Evolutionary conservation across 2,329 filamentous ascomycete genomes (phyloP).

Genomic region (Trichothecium sympodiale): DNA sequence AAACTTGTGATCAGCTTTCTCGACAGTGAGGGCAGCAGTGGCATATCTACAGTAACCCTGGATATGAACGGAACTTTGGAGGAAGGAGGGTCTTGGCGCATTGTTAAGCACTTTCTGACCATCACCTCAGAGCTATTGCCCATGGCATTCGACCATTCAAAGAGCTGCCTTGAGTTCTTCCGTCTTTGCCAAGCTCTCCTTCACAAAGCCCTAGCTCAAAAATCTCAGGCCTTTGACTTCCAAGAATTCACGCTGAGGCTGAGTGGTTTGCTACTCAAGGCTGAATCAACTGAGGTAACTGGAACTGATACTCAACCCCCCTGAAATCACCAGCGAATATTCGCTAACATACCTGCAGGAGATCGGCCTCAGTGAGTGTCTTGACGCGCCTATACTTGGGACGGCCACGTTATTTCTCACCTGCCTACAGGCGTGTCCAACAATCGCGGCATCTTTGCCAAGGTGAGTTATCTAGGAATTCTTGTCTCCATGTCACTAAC

Average conservation of each 20-base stretch:
- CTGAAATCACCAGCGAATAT: no score
- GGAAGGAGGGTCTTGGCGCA: neutral
- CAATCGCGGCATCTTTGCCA: constrained; percentile 13
- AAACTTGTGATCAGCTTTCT: no score
- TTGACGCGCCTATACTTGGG: constrained; percentile 18
- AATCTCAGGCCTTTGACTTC: neutral
- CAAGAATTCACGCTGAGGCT: constrained; percentile 5
- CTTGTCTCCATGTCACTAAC: constrained; percentile 5
- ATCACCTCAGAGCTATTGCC: constrained; percentile 17
- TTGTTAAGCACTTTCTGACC: constrained; percentile 5
- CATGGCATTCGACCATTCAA: constrained; percentile 12
- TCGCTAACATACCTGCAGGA: constrained; percentile 10
- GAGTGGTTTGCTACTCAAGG: constrained; percentile 21
- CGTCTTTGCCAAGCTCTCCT: neutral
- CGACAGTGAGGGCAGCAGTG: no score
- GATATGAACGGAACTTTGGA: no score
- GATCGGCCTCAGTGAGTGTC: constrained; percentile 14
- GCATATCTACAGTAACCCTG: no score
- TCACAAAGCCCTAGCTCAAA: neutral
- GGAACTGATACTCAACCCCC: neutral
- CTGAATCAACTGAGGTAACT: constrained; percentile 29
- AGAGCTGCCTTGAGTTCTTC: constrained; percentile 17
- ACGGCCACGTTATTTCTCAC: constrained; percentile 17
- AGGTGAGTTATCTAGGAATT: constrained; percentile 9
- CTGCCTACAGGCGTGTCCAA: constrained; percentile 18